These are phyloP conservation scores for Teratosphaeria viscida DNA, from an alignment of 2,329 filamentous ascomycete species.

Conservation along the genomic window DNA sequence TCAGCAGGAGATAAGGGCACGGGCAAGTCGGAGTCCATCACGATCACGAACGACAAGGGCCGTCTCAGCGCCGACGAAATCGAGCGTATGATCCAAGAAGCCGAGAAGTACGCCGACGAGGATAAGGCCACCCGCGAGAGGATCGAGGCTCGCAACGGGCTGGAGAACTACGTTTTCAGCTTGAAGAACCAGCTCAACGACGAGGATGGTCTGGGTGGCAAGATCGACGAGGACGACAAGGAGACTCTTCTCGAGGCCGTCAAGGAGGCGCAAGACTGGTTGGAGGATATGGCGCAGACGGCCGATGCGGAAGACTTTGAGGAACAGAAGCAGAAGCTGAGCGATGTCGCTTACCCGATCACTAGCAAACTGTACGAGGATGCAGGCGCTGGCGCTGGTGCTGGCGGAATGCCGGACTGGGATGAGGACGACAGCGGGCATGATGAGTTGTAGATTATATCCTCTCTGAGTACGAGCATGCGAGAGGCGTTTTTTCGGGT, in stretches of 20 bases:
- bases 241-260: slow-evolving; percentile 88
- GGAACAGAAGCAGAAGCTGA: slow-evolving; percentile 99
- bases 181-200: slow-evolving; percentile 99
- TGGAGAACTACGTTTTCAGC: slow-evolving; percentile 99
- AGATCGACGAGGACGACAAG: slow-evolving; percentile 98
- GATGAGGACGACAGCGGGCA: slow-evolving; percentile 51
- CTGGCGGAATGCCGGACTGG: slow-evolving; percentile 47
- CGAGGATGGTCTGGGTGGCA: slow-evolving; percentile 89
- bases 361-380: slow-evolving; percentile 88
- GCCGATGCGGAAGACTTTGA: slow-evolving; percentile 91
- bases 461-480: background rate
- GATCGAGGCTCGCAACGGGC: slow-evolving; percentile 89
- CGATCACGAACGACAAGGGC: slow-evolving; percentile 99
- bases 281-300: slow-evolving; percentile 83
- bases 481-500: background rate
- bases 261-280: slow-evolving; percentile 95
- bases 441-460: slow-evolving; percentile 36
- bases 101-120: slow-evolving; percentile 97
- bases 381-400: slow-evolving; percentile 31
- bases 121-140: slow-evolving; percentile 97
- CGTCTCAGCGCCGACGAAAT: slow-evolving; percentile 94
- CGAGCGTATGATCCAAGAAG: slow-evolving; percentile 97
- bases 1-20: slow-evolving; percentile 95
- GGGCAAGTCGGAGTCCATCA: slow-evolving; percentile 93
- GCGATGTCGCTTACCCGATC: slow-evolving; percentile 92